These are phyloP conservation scores for Pulveroboletus sp. DNA, from an alignment of 768 basidiomycete species.

Conservation along the genomic window DNA sequence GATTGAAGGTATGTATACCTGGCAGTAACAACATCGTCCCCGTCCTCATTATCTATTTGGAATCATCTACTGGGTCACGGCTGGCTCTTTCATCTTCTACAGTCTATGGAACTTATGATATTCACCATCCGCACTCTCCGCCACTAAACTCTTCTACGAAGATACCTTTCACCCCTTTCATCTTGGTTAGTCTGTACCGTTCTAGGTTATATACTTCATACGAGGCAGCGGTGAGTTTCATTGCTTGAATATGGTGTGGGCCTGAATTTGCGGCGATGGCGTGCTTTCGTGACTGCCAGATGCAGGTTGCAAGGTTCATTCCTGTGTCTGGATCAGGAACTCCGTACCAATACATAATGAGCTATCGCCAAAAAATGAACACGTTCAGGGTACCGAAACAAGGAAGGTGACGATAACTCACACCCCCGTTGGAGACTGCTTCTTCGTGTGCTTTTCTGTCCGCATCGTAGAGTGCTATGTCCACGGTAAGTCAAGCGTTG, in stretches of 20 bases:
- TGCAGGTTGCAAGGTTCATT: conserved; percentile 90
- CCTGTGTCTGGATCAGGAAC: conserved; percentile 70
- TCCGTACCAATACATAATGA: conserved; percentile 95
- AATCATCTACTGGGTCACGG: too few species aligned
- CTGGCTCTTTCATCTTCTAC: background rate
- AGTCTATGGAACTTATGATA: background rate
- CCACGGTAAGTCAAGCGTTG: conserved; percentile 2
- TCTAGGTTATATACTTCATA: conserved; percentile 80
- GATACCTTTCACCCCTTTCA: conserved; percentile 51
- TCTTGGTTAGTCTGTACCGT: conserved; percentile 69
- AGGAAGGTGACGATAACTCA: conserved; percentile 34
- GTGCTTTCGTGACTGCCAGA: conserved; percentile 87
- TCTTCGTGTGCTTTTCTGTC: conserved; percentile 90
- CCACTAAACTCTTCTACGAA: conserved; percentile 55
- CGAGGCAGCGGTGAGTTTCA: conserved; percentile 68
- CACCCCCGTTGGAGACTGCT: conserved; percentile 81
- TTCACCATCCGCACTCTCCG: conserved; percentile 69
- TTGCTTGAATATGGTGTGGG: conserved; percentile 78
- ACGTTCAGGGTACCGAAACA: conserved; percentile 2
- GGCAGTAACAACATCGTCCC: background rate
- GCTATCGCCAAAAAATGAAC: conserved; percentile 31
- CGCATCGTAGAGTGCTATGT: conserved; percentile 76
- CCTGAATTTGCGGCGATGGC: conserved; percentile 76
- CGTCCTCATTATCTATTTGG: too few species aligned
- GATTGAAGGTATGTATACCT: too few species aligned